phyloP scores from a whole-genome alignment of 371 early-diverging fungal species.

The Coemansia sp. region DNA sequence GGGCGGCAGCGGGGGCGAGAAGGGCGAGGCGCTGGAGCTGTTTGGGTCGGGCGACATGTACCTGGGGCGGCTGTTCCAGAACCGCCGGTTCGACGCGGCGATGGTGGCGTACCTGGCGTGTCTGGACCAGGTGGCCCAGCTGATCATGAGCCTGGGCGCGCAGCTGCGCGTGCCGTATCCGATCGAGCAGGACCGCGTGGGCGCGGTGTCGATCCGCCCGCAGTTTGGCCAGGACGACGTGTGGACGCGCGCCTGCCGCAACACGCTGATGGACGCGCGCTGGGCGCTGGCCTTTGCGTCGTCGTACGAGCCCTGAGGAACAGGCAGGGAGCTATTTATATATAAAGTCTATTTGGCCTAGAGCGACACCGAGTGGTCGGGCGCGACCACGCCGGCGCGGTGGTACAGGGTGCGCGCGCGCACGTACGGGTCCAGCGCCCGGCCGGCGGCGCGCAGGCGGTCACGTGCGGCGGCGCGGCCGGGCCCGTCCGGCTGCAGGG shows the following conservation, averaged over 20 bases:
- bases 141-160: constrained; percentile 64
- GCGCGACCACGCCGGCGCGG: constrained; percentile 24
- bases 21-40: constrained; percentile 73
- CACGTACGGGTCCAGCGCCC: constrained; percentile 35
- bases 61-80: constrained; percentile 80
- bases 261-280: constrained; percentile 82
- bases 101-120: constrained; percentile 90
- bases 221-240: constrained; percentile 87
- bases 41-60: constrained; percentile 87
- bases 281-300: constrained; percentile 79
- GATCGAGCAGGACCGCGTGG: constrained; percentile 88
- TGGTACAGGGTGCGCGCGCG: constrained; percentile 47
- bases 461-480: constrained; percentile 10
- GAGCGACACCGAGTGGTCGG: constrained; percentile 10
- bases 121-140: constrained; percentile 80
- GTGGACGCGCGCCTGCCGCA: constrained; percentile 92
- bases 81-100: constrained; percentile 84
- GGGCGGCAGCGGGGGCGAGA: constrained; percentile 64
- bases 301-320: constrained; percentile 26
- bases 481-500: background rate
- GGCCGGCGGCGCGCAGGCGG: constrained; percentile 8
- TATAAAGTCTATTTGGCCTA: background rate
- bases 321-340: background rate
- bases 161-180: constrained; percentile 79
- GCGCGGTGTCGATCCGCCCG: constrained; percentile 76